phyloP scores from a whole-genome alignment of 2,329 filamentous ascomycete genomes.

The Aspergillus sp. region DNA sequence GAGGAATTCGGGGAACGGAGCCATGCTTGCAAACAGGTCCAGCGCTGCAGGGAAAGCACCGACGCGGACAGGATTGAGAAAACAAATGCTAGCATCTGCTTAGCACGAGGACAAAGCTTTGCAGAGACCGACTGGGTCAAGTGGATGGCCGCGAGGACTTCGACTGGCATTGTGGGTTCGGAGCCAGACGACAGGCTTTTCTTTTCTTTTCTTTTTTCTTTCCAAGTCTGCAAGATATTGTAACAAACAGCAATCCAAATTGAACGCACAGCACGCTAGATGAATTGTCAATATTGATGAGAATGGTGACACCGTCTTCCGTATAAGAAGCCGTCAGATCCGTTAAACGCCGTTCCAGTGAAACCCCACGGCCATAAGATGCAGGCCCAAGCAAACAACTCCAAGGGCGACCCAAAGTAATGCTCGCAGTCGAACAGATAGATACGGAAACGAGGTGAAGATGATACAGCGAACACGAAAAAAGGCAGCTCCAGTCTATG shows the following conservation, averaged over 20 bases:
- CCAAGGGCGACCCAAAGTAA: conserved; percentile 26
- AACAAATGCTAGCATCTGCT: too few species aligned
- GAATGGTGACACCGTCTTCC: conserved; percentile 30
- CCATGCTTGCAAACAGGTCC: too few species aligned
- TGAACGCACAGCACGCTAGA: conserved; percentile 32
- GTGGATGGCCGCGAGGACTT: too few species aligned
- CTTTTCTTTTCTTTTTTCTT: not conserved
- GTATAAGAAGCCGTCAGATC: conserved; percentile 30
- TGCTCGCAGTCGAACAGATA: conserved; percentile 27
- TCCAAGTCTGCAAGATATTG: conserved; percentile 2
- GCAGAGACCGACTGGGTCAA: too few species aligned
- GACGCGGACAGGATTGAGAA: too few species aligned
- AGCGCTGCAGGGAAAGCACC: too few species aligned
- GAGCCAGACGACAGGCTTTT: not conserved
- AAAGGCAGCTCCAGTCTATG: conserved; percentile 31
- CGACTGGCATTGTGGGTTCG: too few species aligned
- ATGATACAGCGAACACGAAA: conserved; percentile 26
- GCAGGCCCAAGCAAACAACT: conserved; percentile 29
- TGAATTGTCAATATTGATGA: conserved; percentile 32
- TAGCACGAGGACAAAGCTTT: too few species aligned
- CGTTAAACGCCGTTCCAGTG: conserved; percentile 33
- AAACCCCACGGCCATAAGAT: conserved; percentile 27
- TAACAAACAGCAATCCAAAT: conserved; percentile 22
- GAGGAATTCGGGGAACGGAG: too few species aligned
- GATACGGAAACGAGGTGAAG: conserved; percentile 23